Percentiles rank a stretch among this genome's conserved stretches.
phyloP scores from a whole-genome alignment of 805 yeast species.

The Pichia paraexigua region DNA sequence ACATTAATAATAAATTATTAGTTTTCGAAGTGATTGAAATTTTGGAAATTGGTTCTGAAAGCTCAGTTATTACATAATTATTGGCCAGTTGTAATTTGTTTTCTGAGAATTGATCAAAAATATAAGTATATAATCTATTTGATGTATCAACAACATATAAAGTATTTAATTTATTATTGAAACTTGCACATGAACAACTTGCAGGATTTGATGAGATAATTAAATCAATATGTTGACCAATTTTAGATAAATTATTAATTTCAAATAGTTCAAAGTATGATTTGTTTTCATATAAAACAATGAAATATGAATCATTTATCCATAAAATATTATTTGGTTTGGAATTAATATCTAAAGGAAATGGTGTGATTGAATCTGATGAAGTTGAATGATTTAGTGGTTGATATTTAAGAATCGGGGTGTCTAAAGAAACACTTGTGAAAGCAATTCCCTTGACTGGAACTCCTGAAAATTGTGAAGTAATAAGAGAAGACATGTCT shows the following conservation, averaged over 20 bases:
- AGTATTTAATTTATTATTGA: neutral
- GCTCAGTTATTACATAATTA: constrained; percentile 7
- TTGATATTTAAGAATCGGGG: constrained; percentile 7
- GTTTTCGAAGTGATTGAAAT: neutral
- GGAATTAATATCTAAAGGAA: constrained; percentile 1
- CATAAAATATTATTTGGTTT: constrained; percentile 1
- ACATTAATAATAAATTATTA: constrained; percentile 3
- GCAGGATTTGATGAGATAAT: constrained; percentile 4
- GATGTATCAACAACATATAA: constrained; percentile 6
- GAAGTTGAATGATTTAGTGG: constrained; percentile 1
- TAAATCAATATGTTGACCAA: constrained; percentile 2
- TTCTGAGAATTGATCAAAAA: constrained; percentile 2
- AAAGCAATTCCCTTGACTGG: constrained; percentile 6
- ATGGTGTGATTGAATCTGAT: constrained; percentile 1
- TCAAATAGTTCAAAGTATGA: constrained; percentile 7
- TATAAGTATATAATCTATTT: constrained; percentile 10
- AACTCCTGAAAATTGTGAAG: constrained; percentile 2
- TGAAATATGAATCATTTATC: constrained; percentile 2
- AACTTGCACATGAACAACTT: constrained; percentile 5
- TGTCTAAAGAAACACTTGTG: constrained; percentile 5
- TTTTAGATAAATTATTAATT: neutral
- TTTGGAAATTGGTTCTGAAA: constrained; percentile 9
- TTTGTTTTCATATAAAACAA: constrained; percentile 6
- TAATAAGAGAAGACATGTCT: neutral
- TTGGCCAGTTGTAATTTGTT: constrained; percentile 1